Base-by-base conservation (phyloP, 2,329 filamentous ascomycete genomes). In the Beauveria rudraprayagi region DNA sequence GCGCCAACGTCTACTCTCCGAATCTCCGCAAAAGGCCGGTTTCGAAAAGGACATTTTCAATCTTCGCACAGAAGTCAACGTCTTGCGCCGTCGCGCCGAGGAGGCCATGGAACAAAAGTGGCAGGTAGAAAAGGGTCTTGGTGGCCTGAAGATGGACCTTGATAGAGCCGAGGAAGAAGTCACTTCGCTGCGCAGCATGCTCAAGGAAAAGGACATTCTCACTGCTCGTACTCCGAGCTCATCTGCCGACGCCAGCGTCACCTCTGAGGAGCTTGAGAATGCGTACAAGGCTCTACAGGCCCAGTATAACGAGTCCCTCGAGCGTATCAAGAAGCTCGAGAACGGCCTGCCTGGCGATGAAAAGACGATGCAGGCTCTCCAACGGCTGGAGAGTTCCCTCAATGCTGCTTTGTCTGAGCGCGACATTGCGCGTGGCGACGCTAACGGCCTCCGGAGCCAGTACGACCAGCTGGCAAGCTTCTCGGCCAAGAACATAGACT, bases 121-220 rank as follows among this genome's bases (percentile, higher is more conserved):
- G 88, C 89, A 95, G 71, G 93, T 92, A 64, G 93, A 97, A 75
- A 95, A 95, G 75, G 91, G 91, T 19, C 78, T 97, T 2, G 83
- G 85, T 57, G 91, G 92, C 60, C 77, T 97, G 61, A 96, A 96
- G 77, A 97, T 96, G 89, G 93, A 97, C 70, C 84, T 99, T 47
- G 94, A 97, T 73, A 90, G 92, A 64, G 92, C 94, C 28, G 91
- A 97, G 73, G 90, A 94, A 71, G 94, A 99, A 76, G 96, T 96
- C 34, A 80, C 84, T 46, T 90, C 90, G n/a, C 81, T 99, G 46
- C 86, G 91, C 48, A 83, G 79, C 37, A 79, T 97, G 28, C 81
- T 97, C 22, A 79, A 87, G 63, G 91, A 96, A 72, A 89, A 92
- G 66, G 92, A 97, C 69, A 91, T 92, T 60, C 79, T 87, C 46